Percentiles rank a stretch among this genome's conserved stretches.
Evolutionary conservation across 495 filamentous ascomycete species (phyloP).

Genomic region (Penicillium chermesinum): DNA sequence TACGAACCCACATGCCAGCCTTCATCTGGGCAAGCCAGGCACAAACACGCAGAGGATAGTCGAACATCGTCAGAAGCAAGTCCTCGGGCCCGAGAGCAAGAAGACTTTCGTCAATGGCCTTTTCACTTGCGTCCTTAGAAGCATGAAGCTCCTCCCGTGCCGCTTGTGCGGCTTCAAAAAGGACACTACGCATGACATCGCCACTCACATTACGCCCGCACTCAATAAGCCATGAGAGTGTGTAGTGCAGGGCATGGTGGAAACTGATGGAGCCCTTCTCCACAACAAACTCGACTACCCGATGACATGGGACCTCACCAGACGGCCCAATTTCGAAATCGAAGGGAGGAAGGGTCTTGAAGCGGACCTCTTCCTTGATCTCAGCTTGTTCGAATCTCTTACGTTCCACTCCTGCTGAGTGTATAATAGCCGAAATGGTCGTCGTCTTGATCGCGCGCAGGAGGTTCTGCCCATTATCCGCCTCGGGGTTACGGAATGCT

Average conservation of each 20-base stretch:
- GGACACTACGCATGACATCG: constrained; percentile 57
- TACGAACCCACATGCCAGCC: constrained; percentile 96
- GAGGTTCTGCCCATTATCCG: constrained; percentile 56
- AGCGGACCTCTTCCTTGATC: constrained; percentile 75
- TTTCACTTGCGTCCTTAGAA: constrained; percentile 8
- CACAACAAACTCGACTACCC: constrained; percentile 80
- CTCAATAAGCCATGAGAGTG: constrained; percentile 94
- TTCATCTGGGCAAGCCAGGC: constrained; percentile 98
- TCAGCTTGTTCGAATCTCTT: constrained; percentile 80
- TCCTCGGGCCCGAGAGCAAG: constrained; percentile 54
- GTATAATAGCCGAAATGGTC: constrained; percentile 72
- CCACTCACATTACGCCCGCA: constrained; percentile 71
- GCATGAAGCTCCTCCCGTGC: constrained; percentile 27
- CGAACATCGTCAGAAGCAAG: constrained; percentile 80
- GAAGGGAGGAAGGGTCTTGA: constrained; percentile 71
- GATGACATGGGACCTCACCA: constrained; percentile 37
- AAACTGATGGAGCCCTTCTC: constrained; percentile 91
- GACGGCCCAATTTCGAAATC: constrained; percentile 65
- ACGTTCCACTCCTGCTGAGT: constrained; percentile 86
- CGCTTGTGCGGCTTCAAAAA: constrained; percentile 51
- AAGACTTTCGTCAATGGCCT: constrained; percentile 15
- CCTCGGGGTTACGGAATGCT: constrained; percentile 65
- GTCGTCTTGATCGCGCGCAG: constrained; percentile 68
- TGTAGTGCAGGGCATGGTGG: constrained; percentile 95
- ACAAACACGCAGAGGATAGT: constrained; percentile 88